Evolutionary conservation across 495 filamentous ascomycete genomes (phyloP).

Genomic region (Geopyxis carbonaria): DNA sequence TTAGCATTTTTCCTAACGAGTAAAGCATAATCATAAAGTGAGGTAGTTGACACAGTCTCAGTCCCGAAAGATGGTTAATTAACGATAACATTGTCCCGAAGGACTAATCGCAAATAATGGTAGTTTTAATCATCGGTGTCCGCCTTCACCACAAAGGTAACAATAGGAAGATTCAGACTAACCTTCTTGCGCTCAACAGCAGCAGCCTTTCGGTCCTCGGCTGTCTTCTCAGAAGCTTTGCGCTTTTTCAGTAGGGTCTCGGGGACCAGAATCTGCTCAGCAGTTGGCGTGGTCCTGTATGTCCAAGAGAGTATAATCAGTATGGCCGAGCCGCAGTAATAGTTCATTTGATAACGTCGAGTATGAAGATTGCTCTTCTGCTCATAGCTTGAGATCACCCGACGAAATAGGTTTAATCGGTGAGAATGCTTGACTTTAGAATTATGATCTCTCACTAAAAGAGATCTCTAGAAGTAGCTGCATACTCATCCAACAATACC

Average conservation of each 20-base stretch:
- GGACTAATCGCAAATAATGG: conserved; percentile 58
- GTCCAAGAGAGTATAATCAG: conserved; percentile 38
- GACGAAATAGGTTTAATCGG: conserved; percentile 60
- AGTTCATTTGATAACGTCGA: conserved; percentile 59
- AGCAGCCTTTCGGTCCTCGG: conserved; percentile 67
- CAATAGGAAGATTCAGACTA: conserved; percentile 29
- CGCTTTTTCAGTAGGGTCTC: conserved; percentile 99
- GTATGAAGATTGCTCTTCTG: conserved; percentile 68
- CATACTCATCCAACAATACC: conserved; percentile 68
- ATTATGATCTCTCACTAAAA: conserved; percentile 6
- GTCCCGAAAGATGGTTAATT: conserved; percentile 99
- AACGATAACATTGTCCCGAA: conserved; percentile 83
- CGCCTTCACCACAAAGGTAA: conserved; percentile 4
- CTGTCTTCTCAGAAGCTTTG: conserved; percentile 97
- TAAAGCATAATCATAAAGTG: conserved; percentile 5
- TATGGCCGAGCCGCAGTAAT: conserved; percentile 54
- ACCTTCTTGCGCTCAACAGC: conserved; percentile 79
- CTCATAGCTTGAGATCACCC: conserved; percentile 77
- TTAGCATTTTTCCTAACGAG: too few relatives aligned
- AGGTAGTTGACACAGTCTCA: conserved; percentile 37
- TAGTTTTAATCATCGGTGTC: conserved; percentile 37
- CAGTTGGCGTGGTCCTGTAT: conserved; percentile 63
- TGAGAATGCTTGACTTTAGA: conserved; percentile 33
- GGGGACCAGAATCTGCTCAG: conserved; percentile 85
- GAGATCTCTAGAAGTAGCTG: conserved; percentile 13